Conservation (phyloP, 1,284 basidiomycete genomes). For the Papiliotrema fonsecae region DNA sequence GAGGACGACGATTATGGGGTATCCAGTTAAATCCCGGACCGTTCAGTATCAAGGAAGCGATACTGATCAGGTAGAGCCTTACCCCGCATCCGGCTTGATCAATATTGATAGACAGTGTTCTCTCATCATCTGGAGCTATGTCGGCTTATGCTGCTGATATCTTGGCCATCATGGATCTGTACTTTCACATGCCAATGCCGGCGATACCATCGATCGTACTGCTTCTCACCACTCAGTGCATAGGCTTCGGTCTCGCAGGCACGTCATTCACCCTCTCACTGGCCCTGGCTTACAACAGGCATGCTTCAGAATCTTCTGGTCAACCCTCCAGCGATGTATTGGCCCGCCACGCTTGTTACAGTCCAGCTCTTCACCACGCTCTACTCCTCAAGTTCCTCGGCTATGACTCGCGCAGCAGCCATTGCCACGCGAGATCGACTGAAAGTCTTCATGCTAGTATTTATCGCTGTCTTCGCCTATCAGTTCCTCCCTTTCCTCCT, state of each 20-base stretch:
- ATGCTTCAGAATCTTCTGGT: slow-evolving; percentile 48
- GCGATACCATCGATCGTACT: slow-evolving; percentile 52
- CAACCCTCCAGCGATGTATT: slow-evolving; percentile 45
- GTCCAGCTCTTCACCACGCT: slow-evolving; percentile 53
- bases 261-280: slow-evolving; percentile 10
- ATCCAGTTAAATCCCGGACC: slow-evolving; percentile 51
- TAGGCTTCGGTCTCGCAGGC: slow-evolving; percentile 54
- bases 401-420: slow-evolving; percentile 17
- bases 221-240: slow-evolving; percentile 53
- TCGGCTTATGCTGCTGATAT: slow-evolving; percentile 50
- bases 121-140: slow-evolving; percentile 49
- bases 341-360: slow-evolving; percentile 51
- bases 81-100: neutral
- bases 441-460: slow-evolving; percentile 49
- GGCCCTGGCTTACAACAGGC: slow-evolving; percentile 15
- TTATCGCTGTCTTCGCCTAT: slow-evolving; percentile 47
- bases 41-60: slow-evolving; percentile 51
- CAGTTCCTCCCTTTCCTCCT: slow-evolving; percentile 52
- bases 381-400: slow-evolving; percentile 40
- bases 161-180: slow-evolving; percentile 50
- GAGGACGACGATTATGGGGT: slow-evolving; percentile 28
- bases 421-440: slow-evolving; percentile 45
- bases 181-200: slow-evolving; percentile 47
- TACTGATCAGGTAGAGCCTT: slow-evolving; percentile 37
- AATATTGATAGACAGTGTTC: slow-evolving; percentile 22